Evolutionary conservation across 2,329 filamentous ascomycete genomes (phyloP).

Genomic region (Exophiala dermatitidis): DNA sequence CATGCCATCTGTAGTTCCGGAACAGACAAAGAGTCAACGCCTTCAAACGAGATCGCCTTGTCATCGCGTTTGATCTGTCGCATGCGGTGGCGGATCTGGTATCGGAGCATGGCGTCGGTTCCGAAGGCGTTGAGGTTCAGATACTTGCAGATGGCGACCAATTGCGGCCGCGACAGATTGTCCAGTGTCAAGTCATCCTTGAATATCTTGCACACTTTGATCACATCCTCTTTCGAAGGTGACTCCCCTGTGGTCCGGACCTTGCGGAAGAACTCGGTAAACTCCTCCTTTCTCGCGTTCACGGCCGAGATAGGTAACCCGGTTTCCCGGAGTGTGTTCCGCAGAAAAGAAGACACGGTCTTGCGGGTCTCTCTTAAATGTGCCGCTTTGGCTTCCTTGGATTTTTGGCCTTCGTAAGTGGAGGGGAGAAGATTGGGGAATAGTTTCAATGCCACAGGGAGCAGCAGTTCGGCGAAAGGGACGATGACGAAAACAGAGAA

Average conservation of each 20-base stretch:
- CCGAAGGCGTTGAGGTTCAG: constrained; percentile 97
- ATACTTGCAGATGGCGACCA: constrained; percentile 96
- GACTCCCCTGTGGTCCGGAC: constrained; percentile 83
- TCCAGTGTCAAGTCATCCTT: constrained; percentile 95
- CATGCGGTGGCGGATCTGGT: constrained; percentile 96
- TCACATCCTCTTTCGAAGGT: constrained; percentile 82
- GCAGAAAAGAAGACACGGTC: constrained; percentile 85
- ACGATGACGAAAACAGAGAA: constrained; percentile 97
- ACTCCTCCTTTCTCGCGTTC: constrained; percentile 86
- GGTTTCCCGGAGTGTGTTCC: constrained; percentile 84
- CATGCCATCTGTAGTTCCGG: constrained; percentile 87
- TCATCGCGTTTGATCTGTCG: constrained; percentile 98
- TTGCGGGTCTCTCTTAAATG: constrained; percentile 78
- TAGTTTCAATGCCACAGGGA: constrained; percentile 77
- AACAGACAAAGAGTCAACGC: constrained; percentile 87
- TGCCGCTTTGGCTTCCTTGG: constrained; percentile 80
- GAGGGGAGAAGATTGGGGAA: constrained; percentile 97
- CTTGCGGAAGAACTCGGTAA: constrained; percentile 95
- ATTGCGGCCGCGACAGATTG: constrained; percentile 89
- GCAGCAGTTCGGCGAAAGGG: constrained; percentile 83
- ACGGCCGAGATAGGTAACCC: constrained; percentile 78
- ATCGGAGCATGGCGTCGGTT: constrained; percentile 94
- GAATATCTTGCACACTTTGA: constrained; percentile 98
- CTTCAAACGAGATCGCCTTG: constrained; percentile 86
- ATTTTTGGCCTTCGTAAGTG: constrained; percentile 88